Base-by-base conservation (phyloP, 306 rosid genomes). In the Oemleria cerasiformis region DNA sequence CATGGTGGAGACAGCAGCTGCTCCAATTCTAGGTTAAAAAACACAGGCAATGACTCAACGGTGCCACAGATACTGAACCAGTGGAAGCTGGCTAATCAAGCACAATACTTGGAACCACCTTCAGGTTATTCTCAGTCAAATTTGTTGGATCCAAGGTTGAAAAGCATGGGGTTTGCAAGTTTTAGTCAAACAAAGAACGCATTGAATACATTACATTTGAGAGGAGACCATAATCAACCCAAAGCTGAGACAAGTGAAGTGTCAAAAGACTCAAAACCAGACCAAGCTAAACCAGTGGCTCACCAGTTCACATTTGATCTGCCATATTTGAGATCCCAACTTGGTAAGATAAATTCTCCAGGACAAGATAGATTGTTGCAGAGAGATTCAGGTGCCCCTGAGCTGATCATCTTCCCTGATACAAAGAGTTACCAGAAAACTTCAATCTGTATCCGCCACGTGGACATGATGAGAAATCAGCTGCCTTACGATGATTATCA, bases 321-420 rank as follows among this genome's bases (percentile, higher is more conserved):
- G 45, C 84, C 86, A 67, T 78, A 74, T 77, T 70, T 79, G 80
- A 85, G 63, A 80, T 73, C 81, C 47, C 81, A 76, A 34, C 79
- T 85, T 70, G 77, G 71, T 75, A 79, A 75, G 66, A 72, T 71
- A 39, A 83, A 68, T 63, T 75, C 75, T 59, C 74, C 60, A 1
- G 65, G 85, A 53, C 77, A 67, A 5, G 41, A 60, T 44, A 38
- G 57, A 36, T 74, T 55, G 54, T 63, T 47, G 60, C 70, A 64
- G 23, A 72, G 54, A 21, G 34, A 61, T 56, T 63, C 68, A 5
- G 41, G 61, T 59, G 65, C 38, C 54, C 61, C 38, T 20, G 74
- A 54, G 34, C 55, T 25, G n/a, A 63, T 55, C n/a, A 59, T 68
- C 5, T 59, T 75, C 60, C 51, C 54, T 23, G 34, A 59, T 42